Evolutionary conservation across 306 rosid species (phyloP).

Genomic region (Vigna radiata): DNA sequence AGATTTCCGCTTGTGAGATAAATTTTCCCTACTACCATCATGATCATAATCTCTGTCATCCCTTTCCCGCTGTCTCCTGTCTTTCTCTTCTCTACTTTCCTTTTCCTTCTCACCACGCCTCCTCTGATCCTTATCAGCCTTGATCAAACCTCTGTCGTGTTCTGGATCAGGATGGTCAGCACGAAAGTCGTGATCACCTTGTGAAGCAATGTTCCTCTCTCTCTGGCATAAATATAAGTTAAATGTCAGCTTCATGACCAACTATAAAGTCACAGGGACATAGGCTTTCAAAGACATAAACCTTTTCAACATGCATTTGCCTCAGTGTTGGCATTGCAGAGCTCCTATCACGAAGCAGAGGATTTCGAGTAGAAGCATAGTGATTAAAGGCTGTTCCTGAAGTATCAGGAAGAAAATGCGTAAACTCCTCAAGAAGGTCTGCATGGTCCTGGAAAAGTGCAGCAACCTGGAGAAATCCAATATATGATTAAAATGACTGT

Average conservation of each 20-base stretch:
- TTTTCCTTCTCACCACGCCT: slow-evolving; percentile 81
- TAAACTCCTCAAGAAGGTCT: slow-evolving; percentile 86
- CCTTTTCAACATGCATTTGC: slow-evolving; percentile 86
- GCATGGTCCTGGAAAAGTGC: slow-evolving; percentile 80
- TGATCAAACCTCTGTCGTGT: slow-evolving; percentile 71
- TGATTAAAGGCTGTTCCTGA: slow-evolving; percentile 69
- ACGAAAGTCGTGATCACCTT: slow-evolving; percentile 73
- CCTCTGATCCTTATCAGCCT: slow-evolving; percentile 78
- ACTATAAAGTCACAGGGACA: slow-evolving; percentile 34
- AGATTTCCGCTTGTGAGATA: slow-evolving; percentile 71
- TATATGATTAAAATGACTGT: slow-evolving; percentile 33
- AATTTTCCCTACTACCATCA: slow-evolving; percentile 67
- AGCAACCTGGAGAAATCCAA: slow-evolving; percentile 73
- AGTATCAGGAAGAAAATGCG: slow-evolving; percentile 92
- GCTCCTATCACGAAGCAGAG: slow-evolving; percentile 77
- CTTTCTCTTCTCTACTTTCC: slow-evolving; percentile 75
- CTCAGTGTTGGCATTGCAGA: slow-evolving; percentile 72
- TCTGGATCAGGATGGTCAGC: slow-evolving; percentile 84
- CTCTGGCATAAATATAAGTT: slow-evolving; percentile 59
- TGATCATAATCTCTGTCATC: slow-evolving; percentile 82
- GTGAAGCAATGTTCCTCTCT: slow-evolving; percentile 65
- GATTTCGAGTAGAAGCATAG: slow-evolving; percentile 65
- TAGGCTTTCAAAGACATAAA: slow-evolving; percentile 37
- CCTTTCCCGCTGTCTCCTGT: slow-evolving; percentile 66
- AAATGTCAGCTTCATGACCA: slow-evolving; percentile 44